These are phyloP conservation scores for Fusarium sp. DNA, from an alignment of 2,329 filamentous ascomycete genomes.

Conservation along the genomic window DNA sequence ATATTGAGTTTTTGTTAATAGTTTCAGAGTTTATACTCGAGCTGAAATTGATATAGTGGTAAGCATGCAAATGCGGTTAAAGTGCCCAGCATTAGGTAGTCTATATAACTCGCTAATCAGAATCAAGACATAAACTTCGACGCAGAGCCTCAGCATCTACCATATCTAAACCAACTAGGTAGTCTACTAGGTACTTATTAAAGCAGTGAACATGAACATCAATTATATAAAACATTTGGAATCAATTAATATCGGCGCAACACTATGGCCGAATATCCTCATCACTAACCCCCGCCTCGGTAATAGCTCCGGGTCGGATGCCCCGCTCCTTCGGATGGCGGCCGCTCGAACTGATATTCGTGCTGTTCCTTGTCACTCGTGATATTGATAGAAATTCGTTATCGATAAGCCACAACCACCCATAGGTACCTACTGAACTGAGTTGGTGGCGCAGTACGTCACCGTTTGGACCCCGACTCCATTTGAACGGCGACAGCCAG, in stretches of 20 bases:
- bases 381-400: background rate
- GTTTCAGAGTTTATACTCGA: background rate
- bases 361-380: too few relatives aligned
- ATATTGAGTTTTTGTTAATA: background rate
- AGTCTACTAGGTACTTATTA: background rate
- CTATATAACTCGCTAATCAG: conserved; percentile 20
- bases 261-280: conserved; percentile 10
- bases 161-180: too few relatives aligned
- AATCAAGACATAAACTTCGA: background rate
- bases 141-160: background rate
- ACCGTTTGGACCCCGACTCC: conserved; percentile 9
- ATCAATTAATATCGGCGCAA: conserved; percentile 27
- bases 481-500: conserved; percentile 6
- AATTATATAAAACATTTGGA: conserved; percentile 18
- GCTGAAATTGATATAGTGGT: background rate
- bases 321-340: conserved; percentile 32
- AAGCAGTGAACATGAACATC: background rate
- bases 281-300: conserved; percentile 36
- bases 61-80: conserved; percentile 25
- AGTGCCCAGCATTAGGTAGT: background rate
- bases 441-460: conserved; percentile 31
- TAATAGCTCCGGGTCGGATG: conserved; percentile 33
- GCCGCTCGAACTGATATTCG: conserved; percentile 1
- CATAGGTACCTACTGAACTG: too few relatives aligned
- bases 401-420: conserved; percentile 17